These are phyloP conservation scores for Coemansia sp. DNA, from an alignment of 192 early-diverging fungal species.

Conservation along the genomic window DNA sequence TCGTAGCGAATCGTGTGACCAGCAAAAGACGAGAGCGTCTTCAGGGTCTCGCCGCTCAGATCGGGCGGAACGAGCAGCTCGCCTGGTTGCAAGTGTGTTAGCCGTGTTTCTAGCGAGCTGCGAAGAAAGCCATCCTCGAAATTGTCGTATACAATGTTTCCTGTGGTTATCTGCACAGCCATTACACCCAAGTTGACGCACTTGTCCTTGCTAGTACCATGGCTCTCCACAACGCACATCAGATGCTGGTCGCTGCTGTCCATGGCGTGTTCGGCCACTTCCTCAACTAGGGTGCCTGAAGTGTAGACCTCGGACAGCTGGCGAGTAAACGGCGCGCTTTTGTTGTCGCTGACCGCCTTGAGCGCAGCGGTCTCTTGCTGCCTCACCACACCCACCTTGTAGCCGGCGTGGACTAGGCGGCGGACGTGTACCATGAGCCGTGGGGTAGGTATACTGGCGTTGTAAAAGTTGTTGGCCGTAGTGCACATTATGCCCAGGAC, in stretches of 20 bases:
- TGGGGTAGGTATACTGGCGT: constrained; percentile 76
- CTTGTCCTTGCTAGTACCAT: constrained; percentile 10
- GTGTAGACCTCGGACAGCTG: constrained; percentile 82
- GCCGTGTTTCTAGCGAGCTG: constrained; percentile 39
- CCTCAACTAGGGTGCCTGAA: constrained; percentile 86
- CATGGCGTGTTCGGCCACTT: constrained; percentile 70
- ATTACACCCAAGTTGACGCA: constrained; percentile 67
- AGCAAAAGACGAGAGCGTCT: constrained; percentile 31
- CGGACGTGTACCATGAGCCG: constrained; percentile 80
- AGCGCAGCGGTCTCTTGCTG: constrained; percentile 85
- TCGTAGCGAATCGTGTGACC: constrained; percentile 53
- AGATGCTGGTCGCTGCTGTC: constrained; percentile 65
- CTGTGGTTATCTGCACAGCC: constrained; percentile 85
- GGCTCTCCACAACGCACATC: constrained; percentile 74
- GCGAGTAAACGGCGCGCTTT: constrained; percentile 79
- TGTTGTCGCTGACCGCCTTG: constrained; percentile 66
- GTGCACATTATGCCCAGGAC: constrained; percentile 81
- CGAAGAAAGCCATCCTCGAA: constrained; percentile 32
- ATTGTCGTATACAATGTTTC: constrained; percentile 64
- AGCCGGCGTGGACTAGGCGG: constrained; percentile 74
- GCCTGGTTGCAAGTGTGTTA: constrained; percentile 36
- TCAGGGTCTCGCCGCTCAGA: constrained; percentile 18
- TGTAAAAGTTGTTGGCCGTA: constrained; percentile 72
- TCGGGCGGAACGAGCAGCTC: constrained; percentile 22
- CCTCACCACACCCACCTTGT: constrained; percentile 82